These are phyloP conservation scores for Fusarium torulosum DNA, from an alignment of 2,329 filamentous ascomycete genomes.

Conservation along the genomic window DNA sequence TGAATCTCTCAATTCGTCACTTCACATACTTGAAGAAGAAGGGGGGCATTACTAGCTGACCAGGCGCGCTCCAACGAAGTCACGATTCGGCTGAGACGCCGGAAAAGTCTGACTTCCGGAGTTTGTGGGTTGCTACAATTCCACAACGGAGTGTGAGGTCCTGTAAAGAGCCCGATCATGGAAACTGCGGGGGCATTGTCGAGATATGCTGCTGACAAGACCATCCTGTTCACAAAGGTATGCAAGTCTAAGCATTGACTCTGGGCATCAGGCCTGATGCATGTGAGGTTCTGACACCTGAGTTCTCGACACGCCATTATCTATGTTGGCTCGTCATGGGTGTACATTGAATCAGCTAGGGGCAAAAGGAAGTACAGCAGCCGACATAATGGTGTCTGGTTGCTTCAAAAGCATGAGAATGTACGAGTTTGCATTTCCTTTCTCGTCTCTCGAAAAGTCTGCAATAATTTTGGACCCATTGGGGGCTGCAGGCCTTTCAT, in stretches of 20 bases:
- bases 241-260: not conserved
- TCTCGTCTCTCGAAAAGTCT: slow-evolving; percentile 9
- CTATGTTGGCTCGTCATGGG: not conserved
- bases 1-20: slow-evolving; percentile 3
- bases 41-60: slow-evolving; percentile 17
- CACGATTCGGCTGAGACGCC: slow-evolving; percentile 4
- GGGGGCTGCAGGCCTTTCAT: not conserved
- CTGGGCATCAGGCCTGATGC: not conserved
- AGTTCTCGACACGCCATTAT: not conserved
- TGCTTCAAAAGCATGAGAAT: slow-evolving; percentile 13
- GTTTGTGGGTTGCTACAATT: not conserved
- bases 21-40: slow-evolving; percentile 7
- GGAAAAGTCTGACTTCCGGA: not conserved
- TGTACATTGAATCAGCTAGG: not conserved
- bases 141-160: not conserved
- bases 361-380: slow-evolving; percentile 2
- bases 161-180: not conserved
- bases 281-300: not conserved
- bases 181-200: not conserved
- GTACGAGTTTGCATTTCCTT: slow-evolving; percentile 10
- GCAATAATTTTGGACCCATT: slow-evolving; percentile 3
- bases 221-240: not conserved
- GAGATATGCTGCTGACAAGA: not conserved
- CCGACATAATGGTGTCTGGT: not conserved
- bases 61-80: not conserved